Conservation (phyloP, 768 basidiomycete genomes). For the Rhodosporidiobolus odoratus region DNA sequence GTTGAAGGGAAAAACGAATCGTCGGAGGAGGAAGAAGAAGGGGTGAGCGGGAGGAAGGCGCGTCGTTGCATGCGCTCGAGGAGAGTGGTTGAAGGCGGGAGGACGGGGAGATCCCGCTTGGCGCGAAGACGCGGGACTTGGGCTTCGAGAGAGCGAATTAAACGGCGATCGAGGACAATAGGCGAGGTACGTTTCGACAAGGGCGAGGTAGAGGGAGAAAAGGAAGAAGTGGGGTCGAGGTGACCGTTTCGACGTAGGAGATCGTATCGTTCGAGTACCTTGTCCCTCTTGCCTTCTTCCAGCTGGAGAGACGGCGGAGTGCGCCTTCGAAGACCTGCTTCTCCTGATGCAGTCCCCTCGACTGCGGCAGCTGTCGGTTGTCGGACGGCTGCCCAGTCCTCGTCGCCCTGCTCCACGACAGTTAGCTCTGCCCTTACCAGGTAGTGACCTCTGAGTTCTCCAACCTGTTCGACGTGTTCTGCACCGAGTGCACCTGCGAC, state of each 20-base stretch:
- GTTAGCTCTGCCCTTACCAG: slow-evolving; percentile 58
- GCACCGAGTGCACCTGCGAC: slow-evolving; percentile 62
- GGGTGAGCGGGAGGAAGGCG: slow-evolving; percentile 5
- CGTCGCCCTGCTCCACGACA: slow-evolving; percentile 38
- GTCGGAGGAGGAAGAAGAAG: background rate
- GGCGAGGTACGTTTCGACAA: background rate
- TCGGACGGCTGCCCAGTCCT: slow-evolving; percentile 35
- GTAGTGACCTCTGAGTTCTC: slow-evolving; percentile 77
- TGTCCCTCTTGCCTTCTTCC: slow-evolving; percentile 35
- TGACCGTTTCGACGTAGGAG: slow-evolving; percentile 10
- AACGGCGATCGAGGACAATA: background rate
- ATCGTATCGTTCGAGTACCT: slow-evolving; percentile 34
- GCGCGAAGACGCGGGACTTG: slow-evolving; percentile 44
- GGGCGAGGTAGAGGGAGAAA: background rate
- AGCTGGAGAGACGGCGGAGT: too few relatives aligned
- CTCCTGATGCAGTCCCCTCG: background rate
- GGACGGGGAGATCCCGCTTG: slow-evolving; percentile 44
- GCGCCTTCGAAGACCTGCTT: background rate
- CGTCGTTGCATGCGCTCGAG: background rate
- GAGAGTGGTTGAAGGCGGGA: slow-evolving; percentile 13
- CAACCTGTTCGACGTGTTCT: slow-evolving; percentile 80
- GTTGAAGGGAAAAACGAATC: too few relatives aligned
- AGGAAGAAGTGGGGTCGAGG: background rate
- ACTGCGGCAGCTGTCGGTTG: slow-evolving; percentile 17
- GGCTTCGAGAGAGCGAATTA: slow-evolving; percentile 42